phyloP scores from a whole-genome alignment of 805 yeast species.

The Hanseniaspora hatyaiensis region DNA sequence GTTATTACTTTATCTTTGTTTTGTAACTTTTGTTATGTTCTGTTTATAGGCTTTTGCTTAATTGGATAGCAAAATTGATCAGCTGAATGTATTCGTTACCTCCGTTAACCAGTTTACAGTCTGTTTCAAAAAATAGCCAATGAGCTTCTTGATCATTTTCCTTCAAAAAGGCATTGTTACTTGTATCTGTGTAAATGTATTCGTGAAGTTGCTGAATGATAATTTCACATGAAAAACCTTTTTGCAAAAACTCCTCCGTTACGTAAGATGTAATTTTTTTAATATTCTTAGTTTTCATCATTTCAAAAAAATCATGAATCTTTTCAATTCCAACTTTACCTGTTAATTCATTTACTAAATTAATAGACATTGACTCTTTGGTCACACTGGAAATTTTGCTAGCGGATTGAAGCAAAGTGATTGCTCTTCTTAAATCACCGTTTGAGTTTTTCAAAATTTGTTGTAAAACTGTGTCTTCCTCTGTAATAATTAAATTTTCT shows the following conservation, averaged over 20 bases:
- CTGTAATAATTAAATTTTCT: slow-evolving; percentile 29
- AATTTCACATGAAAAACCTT: slow-evolving; percentile 74
- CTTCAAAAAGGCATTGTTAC: slow-evolving; percentile 28
- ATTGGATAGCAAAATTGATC: slow-evolving; percentile 47
- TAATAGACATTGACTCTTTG: slow-evolving; percentile 33
- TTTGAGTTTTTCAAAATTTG: slow-evolving; percentile 60
- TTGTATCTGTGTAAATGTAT: slow-evolving; percentile 27
- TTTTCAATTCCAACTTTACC: slow-evolving; percentile 53
- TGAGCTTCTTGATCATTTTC: slow-evolving; percentile 52
- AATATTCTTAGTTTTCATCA: slow-evolving; percentile 29
- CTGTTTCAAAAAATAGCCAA: slow-evolving; percentile 57
- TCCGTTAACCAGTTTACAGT: slow-evolving; percentile 65
- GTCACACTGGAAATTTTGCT: slow-evolving; percentile 39
- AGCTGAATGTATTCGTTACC: slow-evolving; percentile 80
- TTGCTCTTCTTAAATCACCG: slow-evolving; percentile 90
- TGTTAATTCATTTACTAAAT: slow-evolving; percentile 54
- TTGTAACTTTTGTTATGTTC: too few relatives aligned
- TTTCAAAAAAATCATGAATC: slow-evolving; percentile 34
- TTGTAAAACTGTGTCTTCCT: slow-evolving; percentile 36
- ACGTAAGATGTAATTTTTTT: slow-evolving; percentile 34
- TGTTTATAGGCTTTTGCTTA: slow-evolving; percentile 23
- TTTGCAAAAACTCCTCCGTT: slow-evolving; percentile 38
- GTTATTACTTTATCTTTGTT: too few relatives aligned
- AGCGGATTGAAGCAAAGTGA: slow-evolving; percentile 79
- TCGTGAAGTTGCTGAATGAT: slow-evolving; percentile 64